Conservation (phyloP, 2,329 filamentous ascomycete genomes). For the Aureobasidium subglaciale region DNA sequence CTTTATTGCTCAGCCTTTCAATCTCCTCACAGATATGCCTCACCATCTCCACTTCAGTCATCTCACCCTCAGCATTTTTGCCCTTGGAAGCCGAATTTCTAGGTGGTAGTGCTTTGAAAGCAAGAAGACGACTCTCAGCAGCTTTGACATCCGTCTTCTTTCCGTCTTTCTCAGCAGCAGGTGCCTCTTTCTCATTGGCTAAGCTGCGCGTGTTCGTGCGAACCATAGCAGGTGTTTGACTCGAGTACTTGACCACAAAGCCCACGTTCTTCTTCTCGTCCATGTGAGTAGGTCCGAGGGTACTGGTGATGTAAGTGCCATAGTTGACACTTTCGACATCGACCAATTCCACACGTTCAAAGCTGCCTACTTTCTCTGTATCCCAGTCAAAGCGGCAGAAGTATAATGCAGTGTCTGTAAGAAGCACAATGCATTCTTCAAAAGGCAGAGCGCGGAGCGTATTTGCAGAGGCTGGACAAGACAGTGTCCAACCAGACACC, state of each 20-base stretch:
- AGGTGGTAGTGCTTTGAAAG: constrained; percentile 51
- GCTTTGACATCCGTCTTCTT: constrained; percentile 21
- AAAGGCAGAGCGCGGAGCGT: constrained; percentile 63
- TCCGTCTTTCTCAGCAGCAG: constrained; percentile 24
- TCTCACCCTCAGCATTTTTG: constrained; percentile 23
- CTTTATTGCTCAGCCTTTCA: constrained; percentile 51
- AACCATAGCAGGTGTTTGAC: constrained; percentile 62
- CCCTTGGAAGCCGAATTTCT: constrained; percentile 33
- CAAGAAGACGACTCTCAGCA: constrained; percentile 35
- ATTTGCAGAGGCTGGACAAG: constrained; percentile 66
- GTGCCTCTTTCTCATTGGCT: constrained; percentile 45
- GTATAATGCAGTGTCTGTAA: constrained; percentile 81
- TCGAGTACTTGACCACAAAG: constrained; percentile 69
- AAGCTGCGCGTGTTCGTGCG: constrained; percentile 82
- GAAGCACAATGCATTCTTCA: constrained; percentile 78
- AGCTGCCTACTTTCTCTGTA: constrained; percentile 86
- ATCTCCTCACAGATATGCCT: constrained; percentile 69
- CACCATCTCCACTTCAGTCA: constrained; percentile 49
- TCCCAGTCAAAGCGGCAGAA: constrained; percentile 91
- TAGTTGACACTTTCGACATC: constrained; percentile 67
- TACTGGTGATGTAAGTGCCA: constrained; percentile 87
- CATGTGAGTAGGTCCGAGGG: constrained; percentile 67
- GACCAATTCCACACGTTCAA: constrained; percentile 74
- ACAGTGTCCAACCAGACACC: constrained; percentile 80
- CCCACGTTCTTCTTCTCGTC: constrained; percentile 75